Percentiles rank a stretch among this genome's conserved stretches.
Conservation (phyloP, 495 filamentous ascomycete species). For the Annulohypoxylon moriforme region DNA sequence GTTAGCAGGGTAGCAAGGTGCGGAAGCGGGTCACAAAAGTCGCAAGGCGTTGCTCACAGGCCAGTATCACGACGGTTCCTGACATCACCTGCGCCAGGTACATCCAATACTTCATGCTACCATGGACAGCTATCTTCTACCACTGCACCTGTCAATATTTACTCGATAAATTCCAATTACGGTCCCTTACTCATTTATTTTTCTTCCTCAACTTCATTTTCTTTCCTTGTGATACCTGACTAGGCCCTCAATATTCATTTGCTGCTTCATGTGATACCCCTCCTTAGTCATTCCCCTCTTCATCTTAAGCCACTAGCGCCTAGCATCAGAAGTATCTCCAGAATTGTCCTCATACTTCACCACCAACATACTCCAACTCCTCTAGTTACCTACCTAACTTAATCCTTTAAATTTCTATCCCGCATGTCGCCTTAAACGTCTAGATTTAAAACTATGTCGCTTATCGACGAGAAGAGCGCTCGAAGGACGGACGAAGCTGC, state of each 20-base stretch:
- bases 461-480: slow-evolving; percentile 31
- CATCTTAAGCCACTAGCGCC: neutral
- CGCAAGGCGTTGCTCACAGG: slow-evolving; percentile 27
- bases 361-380: neutral
- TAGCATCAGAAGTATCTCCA: neutral
- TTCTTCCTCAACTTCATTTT: neutral
- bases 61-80: slow-evolving; percentile 3
- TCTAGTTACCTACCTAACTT: neutral
- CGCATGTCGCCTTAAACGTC: slow-evolving; percentile 16
- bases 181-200: neutral
- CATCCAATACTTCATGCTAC: neutral
- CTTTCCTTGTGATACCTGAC: slow-evolving; percentile 23
- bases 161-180: slow-evolving; percentile 17
- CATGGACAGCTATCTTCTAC: neutral
- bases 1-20: neutral
- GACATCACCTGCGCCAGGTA: slow-evolving; percentile 1
- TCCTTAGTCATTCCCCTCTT: slow-evolving; percentile 33
- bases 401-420: neutral
- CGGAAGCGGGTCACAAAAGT: neutral
- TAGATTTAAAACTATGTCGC: slow-evolving; percentile 25
- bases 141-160: neutral
- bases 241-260: slow-evolving; percentile 9
- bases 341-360: neutral
- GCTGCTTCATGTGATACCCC: slow-evolving; percentile 40
- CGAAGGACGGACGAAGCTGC: neutral